Conservation (phyloP, 192 early-diverging fungal genomes). For the Coemansia sp. region DNA sequence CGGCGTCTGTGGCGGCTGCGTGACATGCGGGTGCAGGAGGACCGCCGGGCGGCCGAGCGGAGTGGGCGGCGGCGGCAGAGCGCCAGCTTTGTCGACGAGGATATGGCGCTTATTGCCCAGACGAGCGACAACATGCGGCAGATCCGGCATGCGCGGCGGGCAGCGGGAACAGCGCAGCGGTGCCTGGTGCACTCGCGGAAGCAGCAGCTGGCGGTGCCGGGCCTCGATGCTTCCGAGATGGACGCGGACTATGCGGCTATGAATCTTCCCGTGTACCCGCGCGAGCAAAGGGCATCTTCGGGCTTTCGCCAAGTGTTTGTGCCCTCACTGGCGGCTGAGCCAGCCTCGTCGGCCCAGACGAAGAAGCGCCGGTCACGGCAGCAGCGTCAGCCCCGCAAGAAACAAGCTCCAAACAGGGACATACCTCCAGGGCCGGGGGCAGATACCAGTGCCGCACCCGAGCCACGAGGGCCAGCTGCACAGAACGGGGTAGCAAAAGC, state of each 20-base stretch:
- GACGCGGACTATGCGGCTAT: slow-evolving; percentile 39
- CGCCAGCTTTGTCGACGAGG: slow-evolving; percentile 2
- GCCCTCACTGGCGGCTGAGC: slow-evolving; percentile 14
- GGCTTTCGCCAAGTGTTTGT: slow-evolving; percentile 33
- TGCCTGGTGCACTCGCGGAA: slow-evolving; percentile 31
- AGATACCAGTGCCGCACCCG: too few relatives aligned
- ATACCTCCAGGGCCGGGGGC: too few relatives aligned
- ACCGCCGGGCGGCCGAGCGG: slow-evolving; percentile 12
- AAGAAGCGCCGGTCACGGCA: slow-evolving; percentile 45
- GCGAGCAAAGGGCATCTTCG: slow-evolving; percentile 13
- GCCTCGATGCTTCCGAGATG: slow-evolving; percentile 36
- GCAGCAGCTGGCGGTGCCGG: slow-evolving; percentile 28
- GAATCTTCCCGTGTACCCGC: slow-evolving; percentile 35
- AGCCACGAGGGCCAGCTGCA: too few relatives aligned
- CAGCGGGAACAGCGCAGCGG: slow-evolving; percentile 20
- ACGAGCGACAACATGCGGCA: slow-evolving; percentile 9
- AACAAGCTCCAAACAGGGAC: not conserved
- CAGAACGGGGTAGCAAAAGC: too few relatives aligned
- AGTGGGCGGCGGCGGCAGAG: not conserved
- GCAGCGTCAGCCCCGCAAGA: slow-evolving; percentile 35
- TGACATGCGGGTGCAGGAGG: slow-evolving; percentile 31
- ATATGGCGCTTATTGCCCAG: slow-evolving; percentile 20
- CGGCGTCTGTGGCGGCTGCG: slow-evolving; percentile 35
- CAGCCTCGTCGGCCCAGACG: slow-evolving; percentile 1
- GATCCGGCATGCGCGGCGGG: slow-evolving; percentile 22